Conservation (phyloP, 371 early-diverging fungal species). For the Saksenaea vasiformis region DNA sequence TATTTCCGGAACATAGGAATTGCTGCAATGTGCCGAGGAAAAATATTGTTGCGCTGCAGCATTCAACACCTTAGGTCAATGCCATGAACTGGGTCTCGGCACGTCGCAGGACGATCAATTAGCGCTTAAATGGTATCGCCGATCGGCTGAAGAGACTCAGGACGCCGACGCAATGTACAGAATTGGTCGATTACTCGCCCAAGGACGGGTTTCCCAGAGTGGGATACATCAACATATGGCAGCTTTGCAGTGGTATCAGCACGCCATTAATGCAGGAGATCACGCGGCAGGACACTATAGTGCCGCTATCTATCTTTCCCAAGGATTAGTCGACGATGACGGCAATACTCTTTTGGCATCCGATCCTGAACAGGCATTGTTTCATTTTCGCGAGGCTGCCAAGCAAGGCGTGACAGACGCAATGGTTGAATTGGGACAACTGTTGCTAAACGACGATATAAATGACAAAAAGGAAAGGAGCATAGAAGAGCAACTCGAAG, state of each 20-base stretch:
- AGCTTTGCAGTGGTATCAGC: slow-evolving; percentile 35
- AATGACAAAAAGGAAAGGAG: slow-evolving; percentile 2
- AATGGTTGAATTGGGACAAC: slow-evolving; percentile 36
- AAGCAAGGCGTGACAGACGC: slow-evolving; percentile 35
- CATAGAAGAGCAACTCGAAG: slow-evolving; percentile 10
- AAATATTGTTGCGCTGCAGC: slow-evolving; percentile 30
- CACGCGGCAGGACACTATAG: slow-evolving; percentile 39
- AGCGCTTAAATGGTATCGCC: slow-evolving; percentile 44
- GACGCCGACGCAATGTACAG: slow-evolving; percentile 51
- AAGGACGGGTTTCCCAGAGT: slow-evolving; percentile 19
- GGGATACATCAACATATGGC: slow-evolving; percentile 26
- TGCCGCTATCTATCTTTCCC: slow-evolving; percentile 33
- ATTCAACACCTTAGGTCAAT: slow-evolving; percentile 46
- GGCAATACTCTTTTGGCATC: slow-evolving; percentile 9
- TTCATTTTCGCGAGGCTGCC: slow-evolving; percentile 39
- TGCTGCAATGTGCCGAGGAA: slow-evolving; percentile 43
- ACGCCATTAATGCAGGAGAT: slow-evolving; percentile 30
- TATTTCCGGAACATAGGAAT: slow-evolving; percentile 24
- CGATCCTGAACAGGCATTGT: slow-evolving; percentile 21
- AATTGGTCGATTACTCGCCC: slow-evolving; percentile 41
- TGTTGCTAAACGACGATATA: slow-evolving; percentile 23
- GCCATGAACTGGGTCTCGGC: slow-evolving; percentile 50
- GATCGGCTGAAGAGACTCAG: slow-evolving; percentile 35
- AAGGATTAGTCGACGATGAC: slow-evolving; percentile 24
- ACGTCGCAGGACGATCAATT: slow-evolving; percentile 46